Conservation (phyloP, 257 asterid genomes). For the Gardenia jasminoides region DNA sequence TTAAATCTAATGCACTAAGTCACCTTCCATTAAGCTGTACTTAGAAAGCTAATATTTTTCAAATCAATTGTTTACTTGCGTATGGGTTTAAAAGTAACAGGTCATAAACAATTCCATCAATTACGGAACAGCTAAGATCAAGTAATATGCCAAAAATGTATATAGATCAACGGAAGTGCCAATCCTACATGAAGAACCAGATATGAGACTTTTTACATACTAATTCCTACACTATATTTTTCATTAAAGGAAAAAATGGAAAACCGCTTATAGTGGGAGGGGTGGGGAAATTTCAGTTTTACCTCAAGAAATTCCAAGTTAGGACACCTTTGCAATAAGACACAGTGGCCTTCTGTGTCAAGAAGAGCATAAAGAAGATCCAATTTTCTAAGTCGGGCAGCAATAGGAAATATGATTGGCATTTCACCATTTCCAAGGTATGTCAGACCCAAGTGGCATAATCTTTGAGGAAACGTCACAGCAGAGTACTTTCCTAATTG, state of each 20-base stretch:
- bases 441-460: slow-evolving; percentile 60
- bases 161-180: not conserved
- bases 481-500: slow-evolving; percentile 43
- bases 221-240: not conserved
- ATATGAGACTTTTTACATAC: not conserved
- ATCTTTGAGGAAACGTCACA: slow-evolving; percentile 46
- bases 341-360: slow-evolving; percentile 82
- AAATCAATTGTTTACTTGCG: not conserved
- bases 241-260: not conserved
- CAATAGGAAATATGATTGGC: slow-evolving; percentile 63
- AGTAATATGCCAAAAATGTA: not conserved
- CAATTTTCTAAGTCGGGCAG: slow-evolving; percentile 60
- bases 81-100: not conserved
- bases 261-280: not conserved
- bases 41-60: not conserved
- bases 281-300: slow-evolving; percentile 13
- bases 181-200: not conserved
- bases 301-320: slow-evolving; percentile 87
- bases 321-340: slow-evolving; percentile 59
- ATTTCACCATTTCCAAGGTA: slow-evolving; percentile 61
- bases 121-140: not conserved
- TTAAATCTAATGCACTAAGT: not conserved
- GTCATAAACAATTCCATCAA: not conserved
- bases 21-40: not conserved
- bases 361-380: slow-evolving; percentile 84